Evolutionary conservation across 257 asterid genomes (phyloP).

Genomic region (Solanum sitiens): DNA sequence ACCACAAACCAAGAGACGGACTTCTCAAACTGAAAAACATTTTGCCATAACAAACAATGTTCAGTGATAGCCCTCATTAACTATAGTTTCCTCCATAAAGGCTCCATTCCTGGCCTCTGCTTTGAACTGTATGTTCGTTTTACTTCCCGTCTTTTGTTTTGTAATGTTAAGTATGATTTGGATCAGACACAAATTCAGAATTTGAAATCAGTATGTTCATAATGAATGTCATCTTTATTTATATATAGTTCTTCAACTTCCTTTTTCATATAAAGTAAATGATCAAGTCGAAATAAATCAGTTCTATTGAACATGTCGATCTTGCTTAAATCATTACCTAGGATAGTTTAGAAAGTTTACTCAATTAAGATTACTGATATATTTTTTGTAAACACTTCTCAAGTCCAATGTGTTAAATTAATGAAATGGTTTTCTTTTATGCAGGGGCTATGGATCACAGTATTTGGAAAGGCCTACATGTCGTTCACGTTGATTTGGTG

Average conservation of each 20-base stretch:
- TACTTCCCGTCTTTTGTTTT: background rate
- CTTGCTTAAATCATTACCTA: background rate
- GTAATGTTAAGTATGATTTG: background rate
- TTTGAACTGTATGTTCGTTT: slow-evolving; percentile 76
- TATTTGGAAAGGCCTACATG: slow-evolving; percentile 95
- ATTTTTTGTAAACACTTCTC: background rate
- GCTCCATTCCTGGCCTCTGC: slow-evolving; percentile 87
- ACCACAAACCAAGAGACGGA: slow-evolving; percentile 94
- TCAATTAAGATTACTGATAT: background rate
- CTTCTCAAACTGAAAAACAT: slow-evolving; percentile 86
- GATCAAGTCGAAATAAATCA: background rate
- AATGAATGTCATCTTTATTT: background rate
- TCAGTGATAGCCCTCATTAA: slow-evolving; percentile 80
- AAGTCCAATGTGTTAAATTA: background rate
- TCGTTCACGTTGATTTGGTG: slow-evolving; percentile 80
- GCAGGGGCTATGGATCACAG: slow-evolving; percentile 51
- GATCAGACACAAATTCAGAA: background rate
- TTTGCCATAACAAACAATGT: slow-evolving; percentile 78
- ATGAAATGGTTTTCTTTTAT: background rate
- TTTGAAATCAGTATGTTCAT: background rate
- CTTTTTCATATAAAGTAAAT: background rate
- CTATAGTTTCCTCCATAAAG: slow-evolving; percentile 83
- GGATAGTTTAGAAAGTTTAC: no score
- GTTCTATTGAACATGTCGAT: background rate
- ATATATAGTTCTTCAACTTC: background rate